phyloP scores from a whole-genome alignment of 2,329 filamentous ascomycete species.

The Cryphonectria parasitica region DNA sequence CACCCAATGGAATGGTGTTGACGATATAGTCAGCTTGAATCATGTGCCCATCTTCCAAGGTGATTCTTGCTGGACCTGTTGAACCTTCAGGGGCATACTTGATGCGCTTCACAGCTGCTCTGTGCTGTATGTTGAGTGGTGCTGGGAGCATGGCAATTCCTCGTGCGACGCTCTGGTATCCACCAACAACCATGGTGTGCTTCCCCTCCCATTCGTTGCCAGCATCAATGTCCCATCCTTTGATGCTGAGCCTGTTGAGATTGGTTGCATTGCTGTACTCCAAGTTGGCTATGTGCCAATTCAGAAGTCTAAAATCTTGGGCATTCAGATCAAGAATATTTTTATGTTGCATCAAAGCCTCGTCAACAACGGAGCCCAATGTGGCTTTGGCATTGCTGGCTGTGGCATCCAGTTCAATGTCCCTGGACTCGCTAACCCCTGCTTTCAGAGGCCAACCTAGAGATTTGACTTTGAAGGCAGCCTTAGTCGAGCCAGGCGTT shows the following conservation, averaged over 20 bases:
- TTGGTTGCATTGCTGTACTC: slow-evolving; percentile 97
- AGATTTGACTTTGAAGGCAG: slow-evolving; percentile 73
- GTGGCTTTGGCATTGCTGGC: slow-evolving; percentile 70
- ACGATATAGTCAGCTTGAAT: slow-evolving; percentile 91
- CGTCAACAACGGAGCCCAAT: slow-evolving; percentile 87
- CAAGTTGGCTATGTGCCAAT: slow-evolving; percentile 98
- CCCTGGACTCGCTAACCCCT: slow-evolving; percentile 64
- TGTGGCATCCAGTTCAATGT: slow-evolving; percentile 71
- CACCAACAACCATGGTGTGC: slow-evolving; percentile 90
- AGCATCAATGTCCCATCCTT: slow-evolving; percentile 95
- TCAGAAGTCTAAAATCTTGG: slow-evolving; percentile 87
- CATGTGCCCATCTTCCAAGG: slow-evolving; percentile 76
- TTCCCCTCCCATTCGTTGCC: slow-evolving; percentile 97
- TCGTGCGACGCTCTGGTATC: slow-evolving; percentile 91
- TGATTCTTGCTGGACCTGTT: slow-evolving; percentile 60
- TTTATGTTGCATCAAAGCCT: slow-evolving; percentile 87
- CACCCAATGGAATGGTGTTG: slow-evolving; percentile 85
- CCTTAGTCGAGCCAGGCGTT: slow-evolving; percentile 69
- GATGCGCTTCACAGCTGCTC: slow-evolving; percentile 73
- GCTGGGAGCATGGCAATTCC: slow-evolving; percentile 79
- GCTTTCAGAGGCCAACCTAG: slow-evolving; percentile 83
- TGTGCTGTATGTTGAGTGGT: slow-evolving; percentile 76
- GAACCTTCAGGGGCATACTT: slow-evolving; percentile 58
- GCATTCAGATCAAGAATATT: slow-evolving; percentile 79
- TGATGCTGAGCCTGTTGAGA: slow-evolving; percentile 82